Base-by-base conservation (phyloP, 2,329 filamentous ascomycete genomes). In the Helminthosporium solani region DNA sequence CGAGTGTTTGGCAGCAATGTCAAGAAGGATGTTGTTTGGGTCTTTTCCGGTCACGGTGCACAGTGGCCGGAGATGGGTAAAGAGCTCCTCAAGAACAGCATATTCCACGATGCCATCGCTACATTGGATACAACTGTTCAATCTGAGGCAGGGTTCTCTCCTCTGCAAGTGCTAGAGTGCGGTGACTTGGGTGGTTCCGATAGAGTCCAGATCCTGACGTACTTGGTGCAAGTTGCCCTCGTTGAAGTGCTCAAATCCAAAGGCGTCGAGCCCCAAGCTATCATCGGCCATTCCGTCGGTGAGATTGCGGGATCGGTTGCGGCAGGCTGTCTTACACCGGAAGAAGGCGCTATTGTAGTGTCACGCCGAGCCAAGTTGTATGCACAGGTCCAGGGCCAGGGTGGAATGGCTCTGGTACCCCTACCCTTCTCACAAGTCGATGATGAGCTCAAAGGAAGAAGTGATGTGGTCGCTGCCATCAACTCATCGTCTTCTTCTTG, bases 11-110 rank as follows among this genome's bases (percentile, higher is more conserved):
- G 37, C 20, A 52, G 36, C 27, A 37, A 45, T 7, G 41, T 50
- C 3, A 53, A 47, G 12, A 61, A 52, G 15, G 55, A 57, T 14
- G 49, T 50, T 4, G 63, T 66, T 1, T 74, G 69, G 67, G 62
- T 75, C 0, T 75, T 75, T 49, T 72, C 71, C 0, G 73, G 73
- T 1, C 73, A 75, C 36, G 73, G 74, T 21, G 71, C 71, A 2
- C 73, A 75, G 36, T 75, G 71, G 69, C 40, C 50, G 0, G 63
- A 64, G 3, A 75, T 75, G 73, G 72, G 71, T 7, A 60, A 61
- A 9, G 66, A 72, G 23, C 60, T 76, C 0, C 33, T 74, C 6
- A 31, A 53, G 1, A 42, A 49, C 12, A 33, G 49, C 3, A 40
- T 57, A 3, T 71, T 71, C 52, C 40, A 20, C 11, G 20, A 59